Conservation (phyloP, 2,329 filamentous ascomycete genomes). For the Beauveria medogensis region DNA sequence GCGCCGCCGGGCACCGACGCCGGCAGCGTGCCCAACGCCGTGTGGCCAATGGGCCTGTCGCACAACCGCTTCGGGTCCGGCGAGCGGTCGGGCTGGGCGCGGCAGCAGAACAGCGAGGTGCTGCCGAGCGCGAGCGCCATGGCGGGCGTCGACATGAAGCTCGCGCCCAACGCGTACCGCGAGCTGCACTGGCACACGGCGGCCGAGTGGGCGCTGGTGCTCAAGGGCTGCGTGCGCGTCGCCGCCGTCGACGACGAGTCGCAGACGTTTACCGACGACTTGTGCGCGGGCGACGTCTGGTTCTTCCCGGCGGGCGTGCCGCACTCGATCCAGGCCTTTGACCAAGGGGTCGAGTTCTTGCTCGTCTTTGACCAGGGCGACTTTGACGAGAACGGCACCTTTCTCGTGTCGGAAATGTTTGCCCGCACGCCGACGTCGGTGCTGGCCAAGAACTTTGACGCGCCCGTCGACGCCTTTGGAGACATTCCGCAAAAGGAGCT, state of each 20-base stretch:
- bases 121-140: conserved; percentile 42
- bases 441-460: conserved; percentile 46
- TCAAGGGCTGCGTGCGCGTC: conserved; percentile 45
- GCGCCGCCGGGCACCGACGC: conserved; percentile 46
- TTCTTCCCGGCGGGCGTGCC: conserved; percentile 43
- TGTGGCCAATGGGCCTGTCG: conserved; percentile 48
- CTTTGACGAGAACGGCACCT: conserved; percentile 53
- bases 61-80: conserved; percentile 39
- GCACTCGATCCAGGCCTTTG: conserved; percentile 46
- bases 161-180: conserved; percentile 49
- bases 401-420: conserved; percentile 47
- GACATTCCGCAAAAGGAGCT: conserved; percentile 38
- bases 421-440: conserved; percentile 43
- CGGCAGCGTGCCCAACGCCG: conserved; percentile 36
- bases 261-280: conserved; percentile 37
- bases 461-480: conserved; percentile 38
- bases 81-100: conserved; percentile 41
- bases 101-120: conserved; percentile 43
- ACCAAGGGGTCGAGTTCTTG: conserved; percentile 48
- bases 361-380: conserved; percentile 51
- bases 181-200: conserved; percentile 57
- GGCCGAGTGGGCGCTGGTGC: conserved; percentile 43
- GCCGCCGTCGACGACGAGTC: conserved; percentile 45
- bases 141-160: conserved; percentile 52
- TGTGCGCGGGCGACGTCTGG: conserved; percentile 45